A percentile compares a stretch with the other conserved stretches of the same genome.
Conservation (phyloP, 306 rosid species). For the Rosa rugosa region DNA sequence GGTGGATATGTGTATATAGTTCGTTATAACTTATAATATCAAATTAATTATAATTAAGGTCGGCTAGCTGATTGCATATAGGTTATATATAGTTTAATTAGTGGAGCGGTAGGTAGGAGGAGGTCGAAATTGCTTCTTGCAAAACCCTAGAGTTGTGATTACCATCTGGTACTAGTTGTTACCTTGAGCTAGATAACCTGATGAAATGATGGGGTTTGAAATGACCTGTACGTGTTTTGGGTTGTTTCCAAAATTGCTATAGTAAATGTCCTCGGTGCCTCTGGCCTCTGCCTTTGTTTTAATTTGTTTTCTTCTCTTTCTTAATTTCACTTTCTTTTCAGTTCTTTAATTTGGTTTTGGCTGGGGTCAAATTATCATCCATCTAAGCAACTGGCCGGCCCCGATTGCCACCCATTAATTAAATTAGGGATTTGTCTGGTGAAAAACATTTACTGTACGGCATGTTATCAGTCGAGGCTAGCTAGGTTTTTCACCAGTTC, state of each 20-base stretch:
- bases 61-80: no score
- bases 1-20: no score
- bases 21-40: no score
- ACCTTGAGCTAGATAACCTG: no score
- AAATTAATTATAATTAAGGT: no score
- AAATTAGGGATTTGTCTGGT: not conserved
- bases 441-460: not conserved
- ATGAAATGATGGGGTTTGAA: no score
- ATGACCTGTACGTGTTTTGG: no score
- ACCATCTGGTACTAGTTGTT: no score
- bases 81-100: no score
- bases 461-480: not conserved
- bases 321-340: not conserved
- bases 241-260: no score
- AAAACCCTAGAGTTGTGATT: not conserved
- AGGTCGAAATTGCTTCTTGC: not conserved
- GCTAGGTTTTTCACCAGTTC: conserved; percentile 5
- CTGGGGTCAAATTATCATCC: not conserved
- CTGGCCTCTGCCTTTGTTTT: not conserved
- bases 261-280: not conserved
- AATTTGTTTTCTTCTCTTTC: not conserved
- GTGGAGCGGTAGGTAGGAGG: no score
- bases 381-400: not conserved
- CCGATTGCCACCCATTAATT: not conserved
- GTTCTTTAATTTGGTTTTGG: not conserved